Evolutionary conservation across 2,329 filamentous ascomycete genomes (phyloP).

Genomic region (Aulographum hederae): DNA sequence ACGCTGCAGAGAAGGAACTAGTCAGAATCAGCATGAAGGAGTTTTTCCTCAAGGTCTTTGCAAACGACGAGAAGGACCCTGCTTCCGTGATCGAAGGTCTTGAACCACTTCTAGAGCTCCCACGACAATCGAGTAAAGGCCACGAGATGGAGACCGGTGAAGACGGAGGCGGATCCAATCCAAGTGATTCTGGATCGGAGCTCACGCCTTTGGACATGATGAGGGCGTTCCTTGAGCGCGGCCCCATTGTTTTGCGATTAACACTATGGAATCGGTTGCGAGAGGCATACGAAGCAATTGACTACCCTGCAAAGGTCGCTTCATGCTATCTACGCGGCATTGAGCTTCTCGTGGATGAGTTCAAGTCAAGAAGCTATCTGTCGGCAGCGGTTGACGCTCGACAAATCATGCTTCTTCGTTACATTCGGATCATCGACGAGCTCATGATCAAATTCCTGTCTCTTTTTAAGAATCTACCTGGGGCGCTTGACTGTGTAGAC

Average conservation of each 20-base stretch:
- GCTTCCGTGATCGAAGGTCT: conserved; percentile 76
- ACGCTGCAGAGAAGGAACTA: conserved; percentile 77
- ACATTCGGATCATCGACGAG: conserved; percentile 63
- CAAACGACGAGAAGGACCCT: conserved; percentile 63
- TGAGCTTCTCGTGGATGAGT: conserved; percentile 58
- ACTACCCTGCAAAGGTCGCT: conserved; percentile 73
- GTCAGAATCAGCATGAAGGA: conserved; percentile 90
- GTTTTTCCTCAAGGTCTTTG: conserved; percentile 83
- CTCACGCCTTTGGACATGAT: conserved; percentile 44
- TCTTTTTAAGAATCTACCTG: conserved; percentile 44
- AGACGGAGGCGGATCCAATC: background rate
- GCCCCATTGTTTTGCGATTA: conserved; percentile 64
- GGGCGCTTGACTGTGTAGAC: conserved; percentile 55
- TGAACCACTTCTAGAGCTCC: conserved; percentile 77
- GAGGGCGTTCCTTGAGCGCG: conserved; percentile 66
- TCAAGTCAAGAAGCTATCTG: conserved; percentile 40
- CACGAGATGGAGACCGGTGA: background rate
- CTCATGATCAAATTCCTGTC: conserved; percentile 54
- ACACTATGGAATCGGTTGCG: conserved; percentile 85
- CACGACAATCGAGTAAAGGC: background rate
- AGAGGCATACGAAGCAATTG: conserved; percentile 71
- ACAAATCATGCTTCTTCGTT: conserved; percentile 53
- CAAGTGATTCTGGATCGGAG: background rate
- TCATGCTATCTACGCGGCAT: conserved; percentile 76
- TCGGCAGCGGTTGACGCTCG: conserved; percentile 42